A percentile compares a stretch with the other conserved stretches of the same genome.
These are phyloP conservation scores for Leptomonas pyrrhocoris DNA, from an alignment of 208 protist species.

Conservation along the genomic window DNA sequence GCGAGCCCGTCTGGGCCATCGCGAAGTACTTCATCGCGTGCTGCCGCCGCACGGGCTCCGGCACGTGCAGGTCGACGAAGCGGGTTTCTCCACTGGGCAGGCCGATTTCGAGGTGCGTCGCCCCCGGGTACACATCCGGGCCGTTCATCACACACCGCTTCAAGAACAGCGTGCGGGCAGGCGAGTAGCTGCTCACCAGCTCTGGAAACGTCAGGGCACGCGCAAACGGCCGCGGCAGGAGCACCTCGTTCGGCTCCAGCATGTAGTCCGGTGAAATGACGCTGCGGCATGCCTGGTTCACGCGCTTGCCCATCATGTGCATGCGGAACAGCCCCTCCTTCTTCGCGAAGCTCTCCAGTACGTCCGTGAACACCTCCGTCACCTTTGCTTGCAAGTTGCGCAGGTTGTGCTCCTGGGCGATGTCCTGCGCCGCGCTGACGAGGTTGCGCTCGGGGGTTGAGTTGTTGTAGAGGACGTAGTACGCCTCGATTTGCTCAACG, in stretches of 20 bases:
- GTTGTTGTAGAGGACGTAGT: conserved; percentile 72
- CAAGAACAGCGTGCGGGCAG: conserved; percentile 86
- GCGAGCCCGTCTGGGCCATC: conserved; percentile 65
- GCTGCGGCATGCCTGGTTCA: conserved; percentile 98
- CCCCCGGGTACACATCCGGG: conserved; percentile 97
- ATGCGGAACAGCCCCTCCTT: conserved; percentile 99
- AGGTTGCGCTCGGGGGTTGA: conserved; percentile 57
- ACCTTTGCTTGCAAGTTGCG: conserved; percentile 87
- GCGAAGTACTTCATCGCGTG: conserved; percentile 83
- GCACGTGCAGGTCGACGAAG: conserved; percentile 81
- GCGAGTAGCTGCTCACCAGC: conserved; percentile 76
- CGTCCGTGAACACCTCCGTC: conserved; percentile 75
- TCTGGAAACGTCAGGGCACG: conserved; percentile 97
- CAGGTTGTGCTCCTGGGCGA: conserved; percentile 85
- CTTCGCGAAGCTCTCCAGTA: conserved; percentile 96
- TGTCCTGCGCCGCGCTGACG: conserved; percentile 49
- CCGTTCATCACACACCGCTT: conserved; percentile 98
- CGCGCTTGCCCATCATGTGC: conserved; percentile 99
- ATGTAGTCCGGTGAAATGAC: conserved; percentile 99
- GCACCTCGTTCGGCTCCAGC: conserved; percentile 97
- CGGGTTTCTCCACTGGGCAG: conserved; percentile 71
- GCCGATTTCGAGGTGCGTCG: conserved; percentile 94
- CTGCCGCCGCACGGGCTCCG: conserved; percentile 74
- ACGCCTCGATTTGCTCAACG: conserved; percentile 84
- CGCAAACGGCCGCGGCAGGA: conserved; percentile 94